Evolutionary conservation across 352 stramenopile species (phyloP), one percentile per base, ranked within the genome.

Genomic region (Phytophthora pisi): DNA sequence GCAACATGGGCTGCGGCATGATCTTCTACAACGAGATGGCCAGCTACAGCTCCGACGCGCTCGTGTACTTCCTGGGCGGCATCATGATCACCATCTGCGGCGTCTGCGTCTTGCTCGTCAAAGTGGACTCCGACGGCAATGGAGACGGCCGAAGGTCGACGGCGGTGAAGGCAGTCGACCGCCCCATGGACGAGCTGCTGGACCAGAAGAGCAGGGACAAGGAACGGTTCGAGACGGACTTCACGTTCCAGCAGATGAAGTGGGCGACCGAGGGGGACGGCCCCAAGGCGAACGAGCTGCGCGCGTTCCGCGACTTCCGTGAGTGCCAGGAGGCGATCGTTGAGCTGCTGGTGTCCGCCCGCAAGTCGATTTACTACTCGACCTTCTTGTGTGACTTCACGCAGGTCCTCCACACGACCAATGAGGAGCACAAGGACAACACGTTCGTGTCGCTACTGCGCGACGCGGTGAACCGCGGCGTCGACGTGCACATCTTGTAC

Each of bases 11-110:
- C 30, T 91, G 85, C 51, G 85, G 85, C 15, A 84, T 91, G 73
- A 74, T 93, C 56, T 93, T 89, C 69, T 91, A 89, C 77, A 87
- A 93, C 53, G 85, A 93, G 61, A 90, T 93, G 82, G 73, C 64
- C 18, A 79, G 61, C 61, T 93, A 91, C 71, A 77, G 71, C 51
- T 51, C 67, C 11, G 52, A 65, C 1, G 70, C 81, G 36, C 64
- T 91, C 26, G 40, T 74, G 18, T 75, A 65, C 24, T 91, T 93
- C 55, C 61, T 87, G 23, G 64, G 64, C 4, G 85, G 85, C n/a
- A 77, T 91, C 31, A 57, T 68, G 18, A 70, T 86, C 51, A 91
- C 85, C 4, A 78, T 93, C 50, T 75, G 61, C 1, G 85, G 85
- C 10, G 85, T 93, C 16, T 89, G 79, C 45, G 58, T 90, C 1